Evolutionary conservation across 1,139 yeast species (phyloP), one percentile per base, ranked within the genome.

Genomic region (Kurtzmaniella quercitrusa): DNA sequence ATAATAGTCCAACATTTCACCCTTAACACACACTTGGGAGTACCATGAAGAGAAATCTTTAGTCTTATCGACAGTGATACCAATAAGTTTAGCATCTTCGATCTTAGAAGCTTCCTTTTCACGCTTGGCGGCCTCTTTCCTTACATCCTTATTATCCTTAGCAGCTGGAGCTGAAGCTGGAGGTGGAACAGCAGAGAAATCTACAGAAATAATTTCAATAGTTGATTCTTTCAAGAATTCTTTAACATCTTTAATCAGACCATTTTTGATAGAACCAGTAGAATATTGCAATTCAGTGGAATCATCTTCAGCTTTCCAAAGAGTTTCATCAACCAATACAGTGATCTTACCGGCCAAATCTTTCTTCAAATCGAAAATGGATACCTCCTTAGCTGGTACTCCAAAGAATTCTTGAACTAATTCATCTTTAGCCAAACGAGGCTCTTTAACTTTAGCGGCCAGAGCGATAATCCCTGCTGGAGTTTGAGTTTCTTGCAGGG

Each of bases 1-100:
- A 61, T 94, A 93, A 73, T 94, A 94, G 65, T 94, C 98, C 61
- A 94, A 77, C 95, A 94, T 88, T 68, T 94, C 98, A 66, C 96
- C 95, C 73, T 94, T 94, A 58, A 93, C 85, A 51, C 90, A 77
- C 47, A 94, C 85, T 73, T 94, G 98, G 53, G 91, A 90, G 73
- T 93, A 94, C 99, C 99, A 94, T 43, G 90, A 82, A 49, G 98
- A 82, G 75, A 94, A 94, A 62, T 94, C 98, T 58, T 81, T 75
- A 50, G 83, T 78, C 72, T 93, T 94, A 65, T 90, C 96, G 43
- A 86, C 95, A 40, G 98, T 94, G 62, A 94, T 91, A 65, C 98
- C 98, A 55, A 93, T 89, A 59, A 93, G 74, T 58, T 93, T 93
- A 45, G 96, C 96, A 60, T 89, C 96, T 52, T 85, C 94, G 53